phyloP scores from a whole-genome alignment of 768 basidiomycete genomes.

The Suillus ampliporus region DNA sequence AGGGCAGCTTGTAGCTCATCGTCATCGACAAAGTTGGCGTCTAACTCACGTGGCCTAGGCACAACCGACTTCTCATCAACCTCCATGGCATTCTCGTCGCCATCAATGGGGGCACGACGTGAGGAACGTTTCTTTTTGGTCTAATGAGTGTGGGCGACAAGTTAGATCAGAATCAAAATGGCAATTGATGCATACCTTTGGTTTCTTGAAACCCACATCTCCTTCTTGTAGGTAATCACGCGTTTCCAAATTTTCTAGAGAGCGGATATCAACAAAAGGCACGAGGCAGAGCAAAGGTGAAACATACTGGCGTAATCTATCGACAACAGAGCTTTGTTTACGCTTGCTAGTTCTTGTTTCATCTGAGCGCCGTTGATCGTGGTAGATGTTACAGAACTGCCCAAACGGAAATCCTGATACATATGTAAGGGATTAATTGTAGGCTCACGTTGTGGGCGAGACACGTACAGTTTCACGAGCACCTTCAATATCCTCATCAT shows the following conservation, averaged over 20 bases:
- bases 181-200: conserved; percentile 59
- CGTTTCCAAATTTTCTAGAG: conserved; percentile 79
- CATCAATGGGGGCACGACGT: conserved; percentile 55
- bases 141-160: conserved; percentile 43
- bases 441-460: conserved; percentile 10
- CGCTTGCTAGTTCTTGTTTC: conserved; percentile 57
- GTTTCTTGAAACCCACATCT: conserved; percentile 94
- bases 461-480: conserved; percentile 65
- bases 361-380: conserved; percentile 46
- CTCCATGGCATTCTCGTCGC: conserved; percentile 64
- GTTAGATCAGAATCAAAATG: conserved; percentile 5
- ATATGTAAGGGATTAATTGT: conserved; percentile 12
- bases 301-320: conserved; percentile 90
- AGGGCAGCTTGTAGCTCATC: conserved; percentile 96
- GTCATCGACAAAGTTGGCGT: conserved; percentile 95
- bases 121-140: conserved; percentile 92
- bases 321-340: conserved; percentile 81
- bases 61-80: conserved; percentile 77
- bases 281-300: neutral
- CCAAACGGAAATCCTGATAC: conserved; percentile 84
- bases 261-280: conserved; percentile 3
- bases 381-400: conserved; percentile 54
- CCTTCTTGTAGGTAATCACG: conserved; percentile 92
- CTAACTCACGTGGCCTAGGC: conserved; percentile 72
- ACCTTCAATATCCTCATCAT: conserved; percentile 89